Base-by-base conservation (phyloP, 2,329 filamentous ascomycete species). In the Fusarium sororula region DNA sequence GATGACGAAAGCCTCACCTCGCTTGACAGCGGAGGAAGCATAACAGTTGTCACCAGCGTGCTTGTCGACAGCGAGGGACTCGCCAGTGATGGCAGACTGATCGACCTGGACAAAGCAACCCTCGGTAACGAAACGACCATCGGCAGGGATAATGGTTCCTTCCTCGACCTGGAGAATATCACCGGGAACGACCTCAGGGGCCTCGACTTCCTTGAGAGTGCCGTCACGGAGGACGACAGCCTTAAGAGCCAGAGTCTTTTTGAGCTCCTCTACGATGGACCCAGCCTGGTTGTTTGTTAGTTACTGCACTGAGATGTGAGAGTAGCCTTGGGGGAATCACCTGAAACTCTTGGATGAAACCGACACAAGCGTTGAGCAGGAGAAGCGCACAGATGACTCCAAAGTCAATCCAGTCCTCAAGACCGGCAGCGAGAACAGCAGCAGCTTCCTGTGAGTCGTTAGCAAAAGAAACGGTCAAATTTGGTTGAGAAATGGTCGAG, bases 21-120 rank as follows among this genome's bases (percentile, higher is more conserved):
- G 93, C 89, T 97, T 97, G 86, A 97, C 92, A 74, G 92, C 92
- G 45, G 94, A 97, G 15, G 94, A 97, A 80, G 93, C 91, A 81
- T 93, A 97, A 84, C 93, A 94, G 80, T 89, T 88, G 83, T 97
- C 95, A 72, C 90, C 90, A 82, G 91, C 90, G 86, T 94, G 92
- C 88, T 96, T 97, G 85, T 97, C 94, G 77, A 96, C 94, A 77
- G 94, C 94, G 68, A 97, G 91, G 75, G 95, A 97, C 85, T 98
- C 94, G 78, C 95, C 94, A 67, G 95, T 97, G 81, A 97, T 94
- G 82, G 94, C 91, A 69, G 94, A 97, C 87, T 97, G 95, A 84
- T 98, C 94, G 74, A 97, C 92, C 85, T 97, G 94, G 71, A 96
- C 89, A 87, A 94, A 95, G 70, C 93, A 92, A 82, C 92, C 91